Evolutionary conservation across 352 stramenopile genomes (phyloP), one percentile per base, ranked within the genome.

Genomic region (Phytophthora crassamura): DNA sequence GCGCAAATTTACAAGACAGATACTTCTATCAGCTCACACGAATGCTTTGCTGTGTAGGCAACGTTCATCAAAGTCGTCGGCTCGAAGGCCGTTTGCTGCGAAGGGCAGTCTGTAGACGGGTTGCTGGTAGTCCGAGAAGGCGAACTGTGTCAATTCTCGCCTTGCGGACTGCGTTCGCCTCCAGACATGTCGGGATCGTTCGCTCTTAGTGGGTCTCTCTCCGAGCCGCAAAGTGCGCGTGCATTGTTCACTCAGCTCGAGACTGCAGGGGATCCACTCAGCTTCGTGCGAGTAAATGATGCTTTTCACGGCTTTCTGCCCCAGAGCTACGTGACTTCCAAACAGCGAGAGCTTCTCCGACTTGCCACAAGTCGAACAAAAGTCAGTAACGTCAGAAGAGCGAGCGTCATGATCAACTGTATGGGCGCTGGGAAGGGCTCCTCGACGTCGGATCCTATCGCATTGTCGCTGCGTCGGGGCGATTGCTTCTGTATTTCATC

Each of bases 191-290:
- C 75, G 10, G 62, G 82, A 30, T 65, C 77, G 0, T 90, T 90
- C 45, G 71, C 63, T 3, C 55, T 89, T 33, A 84, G 79, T 34
- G 82, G 79, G 20, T 63, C 75, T 18, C 69, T 89, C 5, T 56
- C 63, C 7, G 59, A 72, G 16, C 66, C 72, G 7, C 50, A 65
- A 58, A 75, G 59, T 3, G 66, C 73, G 2, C 61, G 59, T 12
- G 66, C 75, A 35, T 90, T 90, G 53, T 90, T 86, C 64, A 72
- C 64, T 12, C 79, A 90, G 57, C 64, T 90, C 5, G 82, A 90
- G 52, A 65, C 57, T 46, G 58, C 57, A 4, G 77, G 69, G 11
- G 75, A 88, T 47, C 71, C 79, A n/a, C 65, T 89, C 2, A 58
- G 66, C 4, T 90, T 88, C 41, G 25, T 76, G 34, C 64, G 70